phyloP scores from a whole-genome alignment of 129 eudicot genomes.

The Kitagawia praeruptora region DNA sequence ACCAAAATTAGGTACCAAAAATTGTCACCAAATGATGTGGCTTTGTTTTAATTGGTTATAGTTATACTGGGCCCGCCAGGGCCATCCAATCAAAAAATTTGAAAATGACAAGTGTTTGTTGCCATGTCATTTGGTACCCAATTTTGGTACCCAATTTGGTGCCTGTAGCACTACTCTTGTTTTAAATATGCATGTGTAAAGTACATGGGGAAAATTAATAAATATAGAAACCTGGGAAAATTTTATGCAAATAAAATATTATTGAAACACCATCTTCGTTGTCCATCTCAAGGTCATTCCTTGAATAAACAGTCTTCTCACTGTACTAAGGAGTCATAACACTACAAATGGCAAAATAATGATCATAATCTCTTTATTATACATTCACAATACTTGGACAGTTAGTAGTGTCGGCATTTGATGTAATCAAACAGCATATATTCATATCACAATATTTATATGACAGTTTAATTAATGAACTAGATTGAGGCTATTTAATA shows the following conservation, averaged over 20 bases:
- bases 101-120: no score
- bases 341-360: constrained; percentile 40
- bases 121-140: no score
- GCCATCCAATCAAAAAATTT: no score
- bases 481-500: background rate
- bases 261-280: constrained; percentile 96
- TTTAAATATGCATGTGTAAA: no score
- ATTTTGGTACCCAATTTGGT: no score
- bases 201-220: no score
- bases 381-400: background rate
- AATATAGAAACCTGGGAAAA: constrained; percentile 72
- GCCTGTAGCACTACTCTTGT: no score
- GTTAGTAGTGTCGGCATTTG: background rate
- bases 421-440: background rate
- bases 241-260: constrained; percentile 78
- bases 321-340: constrained; percentile 97
- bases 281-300: constrained; percentile 88
- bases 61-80: no score
- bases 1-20: no score
- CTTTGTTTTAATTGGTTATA: no score
- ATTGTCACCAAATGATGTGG: no score
- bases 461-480: background rate
- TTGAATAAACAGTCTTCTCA: constrained; percentile 90
- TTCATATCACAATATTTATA: background rate
- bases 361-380: background rate